Evolutionary conservation across 495 filamentous ascomycete species (phyloP).

Genomic region (Pyrenula aspistea): DNA sequence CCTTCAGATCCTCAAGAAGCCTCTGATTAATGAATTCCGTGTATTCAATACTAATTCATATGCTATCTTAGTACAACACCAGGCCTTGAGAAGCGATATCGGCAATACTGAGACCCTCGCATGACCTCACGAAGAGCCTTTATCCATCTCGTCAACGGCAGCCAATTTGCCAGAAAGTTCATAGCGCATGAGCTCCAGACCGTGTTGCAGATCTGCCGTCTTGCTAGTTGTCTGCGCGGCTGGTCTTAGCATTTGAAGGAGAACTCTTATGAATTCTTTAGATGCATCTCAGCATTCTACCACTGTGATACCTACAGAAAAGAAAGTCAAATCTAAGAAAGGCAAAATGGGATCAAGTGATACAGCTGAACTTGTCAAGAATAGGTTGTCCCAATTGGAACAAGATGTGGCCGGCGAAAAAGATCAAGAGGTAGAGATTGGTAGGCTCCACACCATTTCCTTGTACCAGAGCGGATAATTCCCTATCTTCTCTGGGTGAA

Average conservation of each 20-base stretch:
- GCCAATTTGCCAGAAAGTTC: not conserved
- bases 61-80: too few relatives aligned
- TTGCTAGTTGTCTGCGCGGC: too few relatives aligned
- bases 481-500: too few relatives aligned
- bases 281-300: constrained; percentile 16
- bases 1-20: too few relatives aligned
- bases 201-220: too few relatives aligned
- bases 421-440: constrained; percentile 92
- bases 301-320: constrained; percentile 24
- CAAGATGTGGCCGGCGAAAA: constrained; percentile 85
- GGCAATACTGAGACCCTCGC: too few relatives aligned
- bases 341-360: constrained; percentile 67
- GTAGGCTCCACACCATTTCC: constrained; percentile 65
- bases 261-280: not conserved
- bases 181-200: not conserved
- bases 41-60: too few relatives aligned
- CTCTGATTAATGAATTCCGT: too few relatives aligned
- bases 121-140: not conserved
- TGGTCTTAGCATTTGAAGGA: not conserved
- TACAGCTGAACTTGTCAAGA: constrained; percentile 77
- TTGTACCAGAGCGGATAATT: too few relatives aligned
- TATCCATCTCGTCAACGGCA: not conserved
- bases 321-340: constrained; percentile 42
- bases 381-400: constrained; percentile 92
- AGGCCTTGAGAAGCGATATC: too few relatives aligned